Base-by-base conservation (phyloP, 768 basidiomycete genomes). In the Saitozyma podzolica region DNA sequence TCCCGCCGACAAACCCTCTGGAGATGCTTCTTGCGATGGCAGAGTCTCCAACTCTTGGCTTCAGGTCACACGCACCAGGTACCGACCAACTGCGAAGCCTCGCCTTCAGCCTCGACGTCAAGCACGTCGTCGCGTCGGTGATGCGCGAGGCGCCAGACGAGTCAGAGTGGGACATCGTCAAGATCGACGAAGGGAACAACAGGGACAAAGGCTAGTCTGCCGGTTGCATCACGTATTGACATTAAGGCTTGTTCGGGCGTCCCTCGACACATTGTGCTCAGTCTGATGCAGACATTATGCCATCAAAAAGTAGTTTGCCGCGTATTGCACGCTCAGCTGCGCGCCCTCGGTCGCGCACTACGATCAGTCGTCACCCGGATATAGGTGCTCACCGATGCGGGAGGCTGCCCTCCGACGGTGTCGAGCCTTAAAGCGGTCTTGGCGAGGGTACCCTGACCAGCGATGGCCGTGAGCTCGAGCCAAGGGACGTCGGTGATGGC, bases 391-490 rank as follows among this genome's bases (percentile, higher is more conserved):
- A 75, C 73, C 4, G 63, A 57, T 7, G 83, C 66, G 40, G 86
- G 86, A 47, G 86, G 83, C 51, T 83, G 83, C 14, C 87, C 87
- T 13, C 81, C 83, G 6, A 78, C 69, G 16, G 86, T 88, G 64
- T 85, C 78, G 5, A 84, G 76, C 49, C 87, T 80, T 77, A 84
- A 87, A 3, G 87, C 77, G 59, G 80, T 69, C 40, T 76, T 81
- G 0, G 86, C 86, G 42, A 87, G 76, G 2, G 76, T 68, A 6
- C 29, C 29, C 29, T 29, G 29, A 1, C 87, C 88, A 37, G 81
- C 54, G 5, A 85, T 78, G 29, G 65, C 72, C n/a, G 77, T 80
- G 19, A 89, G 70, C 65, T 82, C 76, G 5, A 88, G 78, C 84
- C 85, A 87, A 62, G 86, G 84, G 29, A 88, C 80, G 67, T 87